These are phyloP conservation scores for Fusarium dimerum DNA, from an alignment of 2,329 filamentous ascomycete species.

Conservation along the genomic window DNA sequence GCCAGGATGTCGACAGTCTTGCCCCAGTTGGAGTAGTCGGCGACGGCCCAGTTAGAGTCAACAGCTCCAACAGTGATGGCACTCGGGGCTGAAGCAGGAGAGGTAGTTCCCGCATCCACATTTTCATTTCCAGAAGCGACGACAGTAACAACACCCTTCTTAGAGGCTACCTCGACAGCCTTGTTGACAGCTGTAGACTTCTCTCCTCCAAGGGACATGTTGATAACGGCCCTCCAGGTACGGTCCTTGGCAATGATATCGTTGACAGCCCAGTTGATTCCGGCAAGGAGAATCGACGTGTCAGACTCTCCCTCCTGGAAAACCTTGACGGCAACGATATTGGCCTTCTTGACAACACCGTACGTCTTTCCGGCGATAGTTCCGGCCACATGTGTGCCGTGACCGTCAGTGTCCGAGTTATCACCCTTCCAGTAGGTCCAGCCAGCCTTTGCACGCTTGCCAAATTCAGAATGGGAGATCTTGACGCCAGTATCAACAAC, in stretches of 20 bases:
- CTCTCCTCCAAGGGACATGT: constrained; percentile 57
- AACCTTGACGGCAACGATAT: constrained; percentile 49
- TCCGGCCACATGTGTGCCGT: constrained; percentile 44
- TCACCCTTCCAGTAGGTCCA: constrained; percentile 29
- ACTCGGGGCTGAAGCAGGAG: constrained; percentile 35
- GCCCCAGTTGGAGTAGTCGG: constrained; percentile 55
- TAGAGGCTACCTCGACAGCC: constrained; percentile 47
- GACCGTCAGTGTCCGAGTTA: constrained; percentile 37
- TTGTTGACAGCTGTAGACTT: constrained; percentile 49
- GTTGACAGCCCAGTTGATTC: constrained; percentile 45
- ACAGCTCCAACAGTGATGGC: constrained; percentile 39
- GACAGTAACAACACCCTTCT: constrained; percentile 50
- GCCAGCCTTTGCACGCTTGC: constrained; percentile 47
- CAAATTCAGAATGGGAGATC: constrained; percentile 54
- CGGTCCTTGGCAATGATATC: constrained; percentile 45
- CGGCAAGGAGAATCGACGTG: constrained; percentile 35
- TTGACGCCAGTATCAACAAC: constrained; percentile 65
- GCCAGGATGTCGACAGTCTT: constrained; percentile 51
- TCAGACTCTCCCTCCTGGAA: constrained; percentile 33
- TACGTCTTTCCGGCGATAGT: constrained; percentile 38
- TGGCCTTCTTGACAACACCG: constrained; percentile 46
- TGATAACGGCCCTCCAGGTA: constrained; percentile 46
- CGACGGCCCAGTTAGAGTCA: constrained; percentile 39
- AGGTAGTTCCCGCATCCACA: constrained; percentile 23
- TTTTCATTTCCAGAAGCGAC: constrained; percentile 57